A percentile compares a stretch with the other conserved stretches of the same genome.
Evolutionary conservation across 768 basidiomycete species (phyloP).

Genomic region (Tulasnella sp.): DNA sequence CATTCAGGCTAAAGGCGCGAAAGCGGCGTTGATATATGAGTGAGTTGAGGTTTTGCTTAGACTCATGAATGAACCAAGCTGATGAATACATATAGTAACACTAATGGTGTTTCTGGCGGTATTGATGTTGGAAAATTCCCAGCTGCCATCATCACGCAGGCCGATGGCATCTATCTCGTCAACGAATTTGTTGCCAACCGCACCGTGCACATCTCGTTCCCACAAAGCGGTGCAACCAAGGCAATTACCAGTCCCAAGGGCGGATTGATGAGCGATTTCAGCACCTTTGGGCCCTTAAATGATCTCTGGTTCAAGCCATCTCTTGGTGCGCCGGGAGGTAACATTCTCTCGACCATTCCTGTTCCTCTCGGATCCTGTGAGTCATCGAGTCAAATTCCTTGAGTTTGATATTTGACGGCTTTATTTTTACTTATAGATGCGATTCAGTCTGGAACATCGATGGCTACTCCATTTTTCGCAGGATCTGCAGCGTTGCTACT

Average conservation of each 20-base stretch:
- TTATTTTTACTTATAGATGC: background rate
- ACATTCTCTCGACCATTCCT: constrained; percentile 18
- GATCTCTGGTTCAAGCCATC: constrained; percentile 23
- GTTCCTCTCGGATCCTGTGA: constrained; percentile 5
- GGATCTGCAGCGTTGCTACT: constrained; percentile 16
- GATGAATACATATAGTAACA: background rate
- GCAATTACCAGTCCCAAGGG: constrained; percentile 11
- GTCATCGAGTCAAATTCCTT: constrained; percentile 2
- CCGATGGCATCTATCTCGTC: constrained; percentile 8
- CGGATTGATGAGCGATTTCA: constrained; percentile 22
- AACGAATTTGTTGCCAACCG: background rate
- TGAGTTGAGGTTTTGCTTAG: too few species aligned
- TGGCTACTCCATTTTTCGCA: constrained; percentile 18
- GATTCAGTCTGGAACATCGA: background rate
- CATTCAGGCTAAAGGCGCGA: constrained; percentile 3
- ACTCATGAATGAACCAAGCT: too few species aligned
- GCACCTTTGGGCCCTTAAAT: constrained; percentile 26
- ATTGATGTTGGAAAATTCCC: constrained; percentile 4
- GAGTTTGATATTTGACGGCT: background rate
- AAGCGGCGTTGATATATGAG: background rate
- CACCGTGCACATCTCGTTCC: background rate
- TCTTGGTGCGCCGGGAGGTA: constrained; percentile 22
- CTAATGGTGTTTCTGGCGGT: background rate
- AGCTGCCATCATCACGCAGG: constrained; percentile 13
- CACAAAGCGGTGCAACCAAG: background rate